Evolutionary conservation across 331 rosid species (phyloP).

Genomic region (Acacia pycnantha): DNA sequence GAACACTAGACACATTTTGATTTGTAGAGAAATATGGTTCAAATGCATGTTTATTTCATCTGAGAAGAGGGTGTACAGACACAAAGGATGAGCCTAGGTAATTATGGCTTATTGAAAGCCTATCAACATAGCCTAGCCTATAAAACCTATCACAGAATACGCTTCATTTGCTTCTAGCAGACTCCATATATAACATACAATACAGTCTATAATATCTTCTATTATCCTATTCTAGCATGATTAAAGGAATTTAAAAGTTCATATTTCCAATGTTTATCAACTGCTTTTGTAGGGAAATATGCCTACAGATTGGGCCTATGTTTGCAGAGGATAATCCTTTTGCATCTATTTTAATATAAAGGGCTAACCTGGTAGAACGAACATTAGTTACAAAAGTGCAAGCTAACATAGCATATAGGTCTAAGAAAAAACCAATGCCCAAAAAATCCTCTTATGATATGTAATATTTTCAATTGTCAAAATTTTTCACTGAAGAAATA

Average conservation of each 20-base stretch:
- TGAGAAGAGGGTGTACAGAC: neutral
- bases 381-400: constrained; percentile 3
- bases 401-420: constrained; percentile 3
- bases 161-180: neutral
- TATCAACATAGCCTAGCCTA: neutral
- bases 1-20: neutral
- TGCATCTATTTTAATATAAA: neutral
- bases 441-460: neutral
- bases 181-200: neutral
- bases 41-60: neutral
- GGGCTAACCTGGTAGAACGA: neutral
- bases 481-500: neutral
- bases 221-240: neutral
- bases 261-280: constrained; percentile 17
- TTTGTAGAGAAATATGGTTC: neutral
- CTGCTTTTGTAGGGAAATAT: neutral
- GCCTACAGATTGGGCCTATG: constrained; percentile 5
- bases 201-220: neutral
- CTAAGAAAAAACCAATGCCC: neutral
- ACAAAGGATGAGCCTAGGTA: neutral
- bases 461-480: constrained; percentile 1
- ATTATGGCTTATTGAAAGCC: neutral
- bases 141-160: neutral
- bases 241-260: neutral
- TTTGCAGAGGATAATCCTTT: neutral